These are phyloP conservation scores for Colletotrichum sp. DNA, from an alignment of 2,329 filamentous ascomycete genomes.

Conservation along the genomic window DNA sequence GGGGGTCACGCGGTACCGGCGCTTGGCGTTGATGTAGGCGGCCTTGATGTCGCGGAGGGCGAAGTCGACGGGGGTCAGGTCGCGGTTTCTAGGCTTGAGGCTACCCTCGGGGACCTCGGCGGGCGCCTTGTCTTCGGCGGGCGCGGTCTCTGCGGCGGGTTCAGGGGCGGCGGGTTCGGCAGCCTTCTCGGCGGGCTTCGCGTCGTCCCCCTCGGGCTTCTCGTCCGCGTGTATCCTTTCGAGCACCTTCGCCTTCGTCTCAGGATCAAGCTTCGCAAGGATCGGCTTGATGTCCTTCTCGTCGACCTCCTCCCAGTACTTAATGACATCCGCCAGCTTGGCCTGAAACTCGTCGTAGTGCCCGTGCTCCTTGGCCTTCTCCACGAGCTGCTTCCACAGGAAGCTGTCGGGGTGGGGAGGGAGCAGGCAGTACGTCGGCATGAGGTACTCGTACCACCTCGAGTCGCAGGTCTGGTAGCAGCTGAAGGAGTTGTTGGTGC, in stretches of 20 bases:
- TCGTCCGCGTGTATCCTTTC: constrained; percentile 58
- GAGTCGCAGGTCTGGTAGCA: constrained; percentile 96
- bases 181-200: constrained; percentile 27
- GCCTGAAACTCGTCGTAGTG: constrained; percentile 71
- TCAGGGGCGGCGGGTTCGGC: constrained; percentile 10
- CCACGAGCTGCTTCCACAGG: constrained; percentile 81
- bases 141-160: neutral
- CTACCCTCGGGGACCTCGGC: constrained; percentile 25
- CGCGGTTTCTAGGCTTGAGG: constrained; percentile 44
- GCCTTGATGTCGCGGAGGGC: constrained; percentile 78
- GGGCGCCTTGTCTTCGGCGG: constrained; percentile 11
- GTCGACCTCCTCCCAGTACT: constrained; percentile 85
- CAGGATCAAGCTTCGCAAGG: constrained; percentile 65
- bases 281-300: constrained; percentile 80
- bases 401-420: constrained; percentile 91
- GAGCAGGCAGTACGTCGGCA: constrained; percentile 90
- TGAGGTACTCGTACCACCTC: constrained; percentile 95
- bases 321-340: constrained; percentile 77
- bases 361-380: constrained; percentile 75
- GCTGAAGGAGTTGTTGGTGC: constrained; percentile 90
- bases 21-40: constrained; percentile 82
- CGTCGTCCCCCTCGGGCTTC: constrained; percentile 21
- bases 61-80: constrained; percentile 60
- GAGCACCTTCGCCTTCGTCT: constrained; percentile 66
- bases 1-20: constrained; percentile 79